Evolutionary conservation across 352 stramenopile genomes (phyloP).

Genomic region (Pythium phragmitis): DNA sequence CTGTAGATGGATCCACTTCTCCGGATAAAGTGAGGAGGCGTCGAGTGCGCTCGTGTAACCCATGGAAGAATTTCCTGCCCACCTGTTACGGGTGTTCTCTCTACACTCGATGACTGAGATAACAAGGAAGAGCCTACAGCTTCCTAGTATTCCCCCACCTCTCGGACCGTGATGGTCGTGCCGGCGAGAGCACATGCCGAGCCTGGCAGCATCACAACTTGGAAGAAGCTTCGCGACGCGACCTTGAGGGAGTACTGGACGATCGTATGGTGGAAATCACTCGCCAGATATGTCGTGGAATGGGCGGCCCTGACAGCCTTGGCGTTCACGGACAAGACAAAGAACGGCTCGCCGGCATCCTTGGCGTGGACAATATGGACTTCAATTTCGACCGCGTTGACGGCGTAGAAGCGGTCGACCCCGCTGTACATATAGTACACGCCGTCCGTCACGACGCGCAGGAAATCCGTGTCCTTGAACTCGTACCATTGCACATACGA

Average conservation of each 20-base stretch:
- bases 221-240: not conserved
- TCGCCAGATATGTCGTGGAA: not conserved
- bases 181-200: constrained; percentile 2
- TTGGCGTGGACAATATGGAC: constrained; percentile 4
- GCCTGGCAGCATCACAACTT: constrained; percentile 14
- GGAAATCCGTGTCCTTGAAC: not conserved
- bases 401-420: not conserved
- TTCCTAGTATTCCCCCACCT: not conserved
- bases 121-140: not conserved
- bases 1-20: too few relatives aligned
- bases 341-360: not conserved
- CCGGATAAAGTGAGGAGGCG: too few relatives aligned
- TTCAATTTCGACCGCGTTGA: constrained; percentile 1
- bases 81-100: too few relatives aligned
- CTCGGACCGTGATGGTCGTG: not conserved
- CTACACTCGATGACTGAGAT: not conserved
- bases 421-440: not conserved
- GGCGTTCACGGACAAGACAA: constrained; percentile 2
- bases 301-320: not conserved
- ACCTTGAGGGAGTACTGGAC: constrained; percentile 8
- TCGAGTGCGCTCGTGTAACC: too few relatives aligned
- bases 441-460: not conserved
- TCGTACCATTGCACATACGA: constrained; percentile 7
- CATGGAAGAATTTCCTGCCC: too few relatives aligned
- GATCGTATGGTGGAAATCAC: constrained; percentile 9